A percentile compares a stretch with the other conserved stretches of the same genome.
These are phyloP conservation scores for Colletotrichum gigasporum DNA, from an alignment of 2,329 filamentous ascomycete genomes.

Conservation along the genomic window DNA sequence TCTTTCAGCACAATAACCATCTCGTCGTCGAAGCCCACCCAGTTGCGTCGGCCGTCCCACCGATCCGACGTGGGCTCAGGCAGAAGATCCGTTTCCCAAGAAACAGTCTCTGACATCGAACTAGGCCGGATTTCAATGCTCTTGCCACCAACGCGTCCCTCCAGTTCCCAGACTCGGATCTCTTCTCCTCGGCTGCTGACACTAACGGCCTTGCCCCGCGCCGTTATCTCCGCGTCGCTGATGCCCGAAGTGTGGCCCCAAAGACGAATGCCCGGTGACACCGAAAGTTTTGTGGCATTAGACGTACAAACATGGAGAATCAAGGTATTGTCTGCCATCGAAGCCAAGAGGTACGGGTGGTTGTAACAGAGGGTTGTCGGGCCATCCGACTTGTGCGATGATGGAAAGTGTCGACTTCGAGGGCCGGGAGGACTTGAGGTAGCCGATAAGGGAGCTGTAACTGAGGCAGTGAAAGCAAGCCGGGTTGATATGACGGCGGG, in stretches of 20 bases:
- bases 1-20: conserved; percentile 89
- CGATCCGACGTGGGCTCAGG: conserved; percentile 29
- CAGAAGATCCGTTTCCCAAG: not conserved
- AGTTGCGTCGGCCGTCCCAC: conserved; percentile 63
- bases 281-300: conserved; percentile 69
- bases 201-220: conserved; percentile 89
- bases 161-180: conserved; percentile 88
- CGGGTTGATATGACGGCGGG: conserved; percentile 49
- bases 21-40: conserved; percentile 91
- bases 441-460: conserved; percentile 32
- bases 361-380: conserved; percentile 74
- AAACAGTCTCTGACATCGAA: conserved; percentile 22
- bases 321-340: conserved; percentile 87
- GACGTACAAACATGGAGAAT: conserved; percentile 85
- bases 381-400: conserved; percentile 43
- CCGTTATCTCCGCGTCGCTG: conserved; percentile 84
- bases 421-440: not conserved
- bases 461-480: conserved; percentile 50
- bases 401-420: conserved; percentile 20
- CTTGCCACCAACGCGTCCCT: conserved; percentile 67
- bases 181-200: conserved; percentile 83
- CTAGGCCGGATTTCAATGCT: conserved; percentile 62
- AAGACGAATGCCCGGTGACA: conserved; percentile 78
- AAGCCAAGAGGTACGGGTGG: conserved; percentile 87
- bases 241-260: conserved; percentile 95